A percentile compares a stretch with the other conserved stretches of the same genome.
These are phyloP conservation scores for Fusarium globosum DNA, from an alignment of 2,329 filamentous ascomycete species.

Conservation along the genomic window DNA sequence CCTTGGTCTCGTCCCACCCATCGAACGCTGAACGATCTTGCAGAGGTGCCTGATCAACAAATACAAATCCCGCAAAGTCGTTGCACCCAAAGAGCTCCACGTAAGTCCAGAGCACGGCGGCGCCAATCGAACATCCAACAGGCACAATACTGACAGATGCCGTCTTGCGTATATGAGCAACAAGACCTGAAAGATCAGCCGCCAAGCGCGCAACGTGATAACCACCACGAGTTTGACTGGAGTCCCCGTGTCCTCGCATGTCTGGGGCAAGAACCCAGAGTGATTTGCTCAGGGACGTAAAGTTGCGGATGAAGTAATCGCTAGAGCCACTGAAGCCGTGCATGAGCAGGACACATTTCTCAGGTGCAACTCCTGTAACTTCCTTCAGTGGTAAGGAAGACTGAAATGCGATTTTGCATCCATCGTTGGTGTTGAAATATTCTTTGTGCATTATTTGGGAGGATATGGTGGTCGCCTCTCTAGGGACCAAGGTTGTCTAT, in stretches of 20 bases:
- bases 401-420: conserved; percentile 40
- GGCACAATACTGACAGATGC: conserved; percentile 37
- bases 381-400: conserved; percentile 36
- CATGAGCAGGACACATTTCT: conserved; percentile 43
- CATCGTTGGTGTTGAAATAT: conserved; percentile 37
- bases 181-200: conserved; percentile 35
- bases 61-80: conserved; percentile 44
- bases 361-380: conserved; percentile 1
- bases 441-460: conserved; percentile 33
- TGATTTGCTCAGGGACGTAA: conserved; percentile 28
- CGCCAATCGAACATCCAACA: conserved; percentile 45
- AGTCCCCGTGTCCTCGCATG: conserved; percentile 44
- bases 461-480: neutral
- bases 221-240: conserved; percentile 37
- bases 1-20: conserved; percentile 37
- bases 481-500: neutral
- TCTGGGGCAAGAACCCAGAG: conserved; percentile 44
- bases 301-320: conserved; percentile 43
- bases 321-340: conserved; percentile 46
- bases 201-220: conserved; percentile 45
- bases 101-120: conserved; percentile 46
- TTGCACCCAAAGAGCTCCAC: conserved; percentile 41
- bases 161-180: conserved; percentile 36
- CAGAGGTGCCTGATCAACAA: conserved; percentile 44
- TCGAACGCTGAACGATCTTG: conserved; percentile 43